Evolutionary conservation across 2,329 filamentous ascomycete species (phyloP), one percentile per base, ranked within the genome.

Genomic region (Zopfia rhizophila): DNA sequence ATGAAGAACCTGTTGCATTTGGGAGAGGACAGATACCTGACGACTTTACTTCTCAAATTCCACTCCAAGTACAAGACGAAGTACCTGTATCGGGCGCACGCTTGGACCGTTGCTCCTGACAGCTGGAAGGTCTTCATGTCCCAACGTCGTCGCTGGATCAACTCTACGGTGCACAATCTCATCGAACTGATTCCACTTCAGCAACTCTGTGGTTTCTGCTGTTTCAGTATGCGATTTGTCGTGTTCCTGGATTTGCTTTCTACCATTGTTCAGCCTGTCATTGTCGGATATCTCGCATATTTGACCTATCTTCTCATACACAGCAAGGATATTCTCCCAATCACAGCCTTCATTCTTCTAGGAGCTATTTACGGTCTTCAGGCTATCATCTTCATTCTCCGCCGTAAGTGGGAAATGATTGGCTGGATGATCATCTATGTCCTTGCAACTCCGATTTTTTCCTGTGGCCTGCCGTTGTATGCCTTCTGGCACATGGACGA

Each of bases 401-500:
- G 91, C 47, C 89, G 93, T 65, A 97, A 97, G 78, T 99, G 94
- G 94, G 93, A 99, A 72, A 97, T 97, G 93, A 88, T 99, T 60
- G 94, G 93, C 24, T 99, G 94, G 94, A 97, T 99, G 91, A 80
- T 99, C 59, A 85, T 99, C 53, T 99, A 99, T 73, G 83, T 99
- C 48, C 54, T 94, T 21, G 93, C 94, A 42, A 89, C 96, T 51
- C 93, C 93, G 1, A 84, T 99, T 55, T 99, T 96, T 81, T 87
- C 90, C 30, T 91, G 96, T 54, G 91, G 83, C 47, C 82, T 99
- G 31, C 94, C 94, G 1, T 77, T 99, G 19, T 97, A 97, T 72
- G 82, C 93, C 37, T 99, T 99, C 83, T 99, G 94, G 94, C 84
- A 97, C 77, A 97, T 97, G 94, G 94, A 99, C 73, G 94, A 99